Base-by-base conservation (phyloP, 164 flowering plant genomes). In the Umbilicus rupestris region DNA sequence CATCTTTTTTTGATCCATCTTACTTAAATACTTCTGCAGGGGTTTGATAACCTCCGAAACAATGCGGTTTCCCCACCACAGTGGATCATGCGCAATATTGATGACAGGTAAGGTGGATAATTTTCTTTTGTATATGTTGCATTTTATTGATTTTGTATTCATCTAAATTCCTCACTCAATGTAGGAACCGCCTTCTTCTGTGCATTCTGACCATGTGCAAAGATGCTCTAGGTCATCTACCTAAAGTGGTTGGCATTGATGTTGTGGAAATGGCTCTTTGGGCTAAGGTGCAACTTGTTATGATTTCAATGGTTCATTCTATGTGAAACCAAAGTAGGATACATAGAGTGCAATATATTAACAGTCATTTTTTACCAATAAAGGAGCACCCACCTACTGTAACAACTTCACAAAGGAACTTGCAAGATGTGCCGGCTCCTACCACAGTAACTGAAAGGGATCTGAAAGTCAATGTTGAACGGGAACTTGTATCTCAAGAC, bases 261-360 rank as follows among this genome's bases (percentile, higher is more conserved):
- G 81, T 95, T 28, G 99, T 95, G 77, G 99, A 95, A 86, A 87
- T 95, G 98, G 99, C 99, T 76, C 94, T 95, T 73, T 95, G 99
- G 99, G 99, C 97, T 49, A 95, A 95, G 99, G 99, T 92, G 73
- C 62, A 49, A 52, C 31, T 8, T 26, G 59, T 52, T 62, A 26
- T 52, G 8, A 39, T 70, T 14, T 9, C 17, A 47, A 37, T 63
- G 63, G 20, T 65, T 7, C 20, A 19, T 17, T 68, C 39, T 68
- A 71, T 41, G 64, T 3, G 19, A 12, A 7, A 11, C 24, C 7
- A 1, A 44, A 8, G 30, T 50, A 14, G 26, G 42, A 58, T 20
- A 31, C 24, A 50, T 42, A 42, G 11, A 44, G n/a, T 68, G 10
- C 15, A 16, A 1, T 15, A 35, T 49, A 49, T 20, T 20, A 37